These are phyloP conservation scores for Parafenestella ontariensis DNA, from an alignment of 2,329 filamentous ascomycete species.

Conservation along the genomic window DNA sequence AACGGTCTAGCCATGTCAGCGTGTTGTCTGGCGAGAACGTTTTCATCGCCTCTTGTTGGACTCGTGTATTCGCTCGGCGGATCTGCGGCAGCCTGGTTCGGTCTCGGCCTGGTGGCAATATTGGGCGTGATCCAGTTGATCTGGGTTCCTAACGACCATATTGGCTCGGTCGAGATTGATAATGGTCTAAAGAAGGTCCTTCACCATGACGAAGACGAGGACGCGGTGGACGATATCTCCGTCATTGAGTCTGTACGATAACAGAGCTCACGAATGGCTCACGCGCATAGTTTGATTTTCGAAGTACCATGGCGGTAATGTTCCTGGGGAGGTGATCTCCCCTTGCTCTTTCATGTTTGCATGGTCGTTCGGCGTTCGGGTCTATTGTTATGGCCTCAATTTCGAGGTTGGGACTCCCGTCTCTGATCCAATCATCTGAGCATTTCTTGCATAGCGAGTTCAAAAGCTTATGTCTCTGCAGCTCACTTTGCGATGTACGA, in stretches of 20 bases:
- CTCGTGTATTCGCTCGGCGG: constrained; percentile 69
- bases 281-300: constrained; percentile 1
- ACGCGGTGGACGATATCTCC: constrained; percentile 37
- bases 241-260: constrained; percentile 37
- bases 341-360: constrained; percentile 13
- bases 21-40: constrained; percentile 71
- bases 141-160: constrained; percentile 60
- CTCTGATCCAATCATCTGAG: constrained; percentile 13
- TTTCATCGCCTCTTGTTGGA: constrained; percentile 72
- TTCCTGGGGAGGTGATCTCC: neutral
- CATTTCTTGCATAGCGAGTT: constrained; percentile 24
- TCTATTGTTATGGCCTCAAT: constrained; percentile 2
- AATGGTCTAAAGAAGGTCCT: constrained; percentile 42
- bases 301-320: neutral
- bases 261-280: constrained; percentile 2
- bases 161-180: constrained; percentile 40
- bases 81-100: constrained; percentile 68
- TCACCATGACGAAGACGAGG: constrained; percentile 28
- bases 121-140: constrained; percentile 63
- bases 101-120: constrained; percentile 62
- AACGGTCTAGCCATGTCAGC: constrained; percentile 73
- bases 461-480: neutral
- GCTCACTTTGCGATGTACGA: neutral
- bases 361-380: constrained; percentile 30
- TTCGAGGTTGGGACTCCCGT: constrained; percentile 3